Evolutionary conservation across 345 rosid species (phyloP).

Genomic region (Salix brachista): DNA sequence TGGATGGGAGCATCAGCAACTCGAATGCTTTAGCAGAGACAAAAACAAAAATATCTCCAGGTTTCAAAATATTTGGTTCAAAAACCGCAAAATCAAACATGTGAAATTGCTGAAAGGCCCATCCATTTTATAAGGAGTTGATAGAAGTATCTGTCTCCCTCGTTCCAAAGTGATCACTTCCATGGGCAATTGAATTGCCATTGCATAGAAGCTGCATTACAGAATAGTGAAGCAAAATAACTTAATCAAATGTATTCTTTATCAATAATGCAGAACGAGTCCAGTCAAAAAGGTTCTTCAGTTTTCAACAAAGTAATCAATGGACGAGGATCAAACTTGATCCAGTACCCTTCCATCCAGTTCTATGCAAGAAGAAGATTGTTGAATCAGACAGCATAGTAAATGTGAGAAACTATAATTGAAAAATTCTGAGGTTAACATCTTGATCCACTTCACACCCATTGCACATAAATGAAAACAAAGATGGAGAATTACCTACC

Average conservation of each 20-base stretch:
- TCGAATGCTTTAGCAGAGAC: no score
- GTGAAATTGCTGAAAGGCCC: not conserved
- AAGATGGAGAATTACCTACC: conserved; percentile 52
- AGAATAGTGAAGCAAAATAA: not conserved
- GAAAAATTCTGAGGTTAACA: not conserved
- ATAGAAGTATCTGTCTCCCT: not conserved
- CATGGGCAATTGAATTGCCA: not conserved
- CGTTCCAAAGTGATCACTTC: not conserved
- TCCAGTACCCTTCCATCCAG: not conserved
- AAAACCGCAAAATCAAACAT: not conserved
- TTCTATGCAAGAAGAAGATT: not conserved
- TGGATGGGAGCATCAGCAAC: not conserved
- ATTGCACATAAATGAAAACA: not conserved
- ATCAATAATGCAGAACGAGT: not conserved
- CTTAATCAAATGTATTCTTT: not conserved
- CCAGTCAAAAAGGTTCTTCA: not conserved
- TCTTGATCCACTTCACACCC: not conserved
- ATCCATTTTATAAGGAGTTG: not conserved
- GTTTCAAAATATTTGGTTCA: no score
- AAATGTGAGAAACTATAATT: not conserved
- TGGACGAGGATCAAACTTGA: not conserved
- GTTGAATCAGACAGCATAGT: no score
- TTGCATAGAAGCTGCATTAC: not conserved
- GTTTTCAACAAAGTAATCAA: not conserved
- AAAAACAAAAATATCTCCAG: no score